Evolutionary conservation across 1,139 yeast genomes (phyloP), one percentile per base, ranked within the genome.

Genomic region (Saccharomycopsis hybrid): DNA sequence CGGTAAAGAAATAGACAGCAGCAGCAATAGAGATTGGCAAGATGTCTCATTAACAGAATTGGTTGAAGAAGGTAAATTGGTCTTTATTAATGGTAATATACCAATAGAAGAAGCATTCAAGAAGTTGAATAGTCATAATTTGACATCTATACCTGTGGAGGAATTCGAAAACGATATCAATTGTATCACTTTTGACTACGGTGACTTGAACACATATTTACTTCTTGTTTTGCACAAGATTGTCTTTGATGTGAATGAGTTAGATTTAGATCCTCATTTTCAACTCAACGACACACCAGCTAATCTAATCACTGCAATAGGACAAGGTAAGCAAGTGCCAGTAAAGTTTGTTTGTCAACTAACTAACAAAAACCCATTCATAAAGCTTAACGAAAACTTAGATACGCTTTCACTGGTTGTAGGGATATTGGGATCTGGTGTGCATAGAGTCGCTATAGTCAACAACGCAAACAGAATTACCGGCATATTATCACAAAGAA

Each of bases 51-150:
- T 90, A 57, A 67, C 75, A 25, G 94, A 87, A 59, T 73, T 92
- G 58, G 83, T 88, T 39, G 95, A 88, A 66, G 74, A 78, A 48
- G 89, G 85, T 56, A 85, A 86, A 63, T 74, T 92, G 60, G 77
- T 89, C 47, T 74, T 80, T 47, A 83, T 89, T 57, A 77, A 78
- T 56, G 63, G 73, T 11, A 66, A 74, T 25, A 71, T 79, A 42
- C 80, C 95, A 1, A 94, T 89, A 18, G 96, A 90, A 64, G 74
- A 80, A 52, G 96, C 97, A 1, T 92, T 87, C 68, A 89, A 88
- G 60, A 81, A 83, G 2, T 73, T 92, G 60, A 74, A 76, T 44
- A 67, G 74, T 39, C 76, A 89, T 65, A 81, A 85, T 55, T 75
- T 92, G 61, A 90, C 97, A 2, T 82, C 94, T 33, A 71, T 92